Conservation (phyloP, 1,284 basidiomycete species). For the Ustilago shanxiensis region DNA sequence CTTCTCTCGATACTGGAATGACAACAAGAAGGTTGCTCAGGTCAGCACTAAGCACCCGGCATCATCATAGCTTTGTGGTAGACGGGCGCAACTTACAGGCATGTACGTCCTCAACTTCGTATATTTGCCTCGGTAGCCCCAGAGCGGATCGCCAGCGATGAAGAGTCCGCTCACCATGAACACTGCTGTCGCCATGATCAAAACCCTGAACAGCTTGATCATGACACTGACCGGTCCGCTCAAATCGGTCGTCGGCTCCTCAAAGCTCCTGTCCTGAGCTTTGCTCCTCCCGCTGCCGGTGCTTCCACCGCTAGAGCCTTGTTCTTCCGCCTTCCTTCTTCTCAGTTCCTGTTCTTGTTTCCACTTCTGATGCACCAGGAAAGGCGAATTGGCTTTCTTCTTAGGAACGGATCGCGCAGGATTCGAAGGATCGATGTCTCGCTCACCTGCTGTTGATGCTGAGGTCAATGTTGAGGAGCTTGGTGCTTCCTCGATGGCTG, state of each 20-base stretch:
- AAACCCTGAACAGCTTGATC: constrained; percentile 23
- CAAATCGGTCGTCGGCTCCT: constrained; percentile 32
- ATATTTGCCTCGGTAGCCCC: constrained; percentile 68
- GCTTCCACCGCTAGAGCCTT: constrained; percentile 28
- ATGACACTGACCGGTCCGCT: constrained; percentile 21
- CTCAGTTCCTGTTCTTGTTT: constrained; percentile 55
- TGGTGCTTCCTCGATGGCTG: constrained; percentile 13
- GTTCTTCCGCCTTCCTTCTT: constrained; percentile 42
- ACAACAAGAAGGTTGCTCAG: not conserved
- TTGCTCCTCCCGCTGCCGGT: constrained; percentile 11
- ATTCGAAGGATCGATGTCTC: constrained; percentile 64
- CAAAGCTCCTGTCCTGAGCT: not conserved
- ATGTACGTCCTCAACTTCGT: constrained; percentile 59
- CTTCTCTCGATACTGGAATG: constrained; percentile 71
- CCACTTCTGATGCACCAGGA: constrained; percentile 63
- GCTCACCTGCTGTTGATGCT: constrained; percentile 45
- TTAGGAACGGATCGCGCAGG: constrained; percentile 58
- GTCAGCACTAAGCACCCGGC: not conserved
- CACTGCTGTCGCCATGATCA: constrained; percentile 46
- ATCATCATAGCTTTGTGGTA: not conserved
- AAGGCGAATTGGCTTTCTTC: constrained; percentile 65
- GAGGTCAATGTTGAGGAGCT: constrained; percentile 4
- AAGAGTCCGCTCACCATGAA: constrained; percentile 44
- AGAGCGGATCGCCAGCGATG: constrained; percentile 62
- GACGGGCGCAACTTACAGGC: constrained; percentile 52